Conservation (phyloP, 2,329 filamentous ascomycete genomes). For the Magnaporthiopsis incrustans region DNA sequence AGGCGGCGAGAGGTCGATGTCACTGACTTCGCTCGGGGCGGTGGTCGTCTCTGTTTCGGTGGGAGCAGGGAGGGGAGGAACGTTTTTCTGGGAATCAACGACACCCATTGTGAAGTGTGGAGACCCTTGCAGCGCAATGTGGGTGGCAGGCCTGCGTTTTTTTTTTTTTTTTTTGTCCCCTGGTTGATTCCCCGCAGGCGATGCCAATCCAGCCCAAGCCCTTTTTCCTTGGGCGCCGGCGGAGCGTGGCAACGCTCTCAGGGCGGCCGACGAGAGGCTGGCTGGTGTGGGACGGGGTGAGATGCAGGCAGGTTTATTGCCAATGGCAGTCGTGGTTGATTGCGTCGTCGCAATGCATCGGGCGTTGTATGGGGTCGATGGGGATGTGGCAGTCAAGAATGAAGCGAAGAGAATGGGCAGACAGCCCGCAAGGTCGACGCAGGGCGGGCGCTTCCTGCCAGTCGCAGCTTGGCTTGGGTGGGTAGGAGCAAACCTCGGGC, state of each 20-base stretch:
- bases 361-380: not conserved
- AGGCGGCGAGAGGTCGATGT: conserved; percentile 61
- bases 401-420: not conserved
- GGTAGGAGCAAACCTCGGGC: not conserved
- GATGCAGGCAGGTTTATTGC: not conserved
- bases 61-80: conserved; percentile 66
- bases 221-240: not conserved
- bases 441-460: not conserved
- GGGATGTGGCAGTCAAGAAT: not conserved
- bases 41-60: conserved; percentile 60
- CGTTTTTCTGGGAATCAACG: conserved; percentile 41
- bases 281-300: not conserved
- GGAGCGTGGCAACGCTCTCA: not conserved
- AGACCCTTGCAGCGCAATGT: conserved; percentile 7
- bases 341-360: not conserved
- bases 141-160: not conserved
- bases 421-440: not conserved
- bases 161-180: not conserved
- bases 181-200: not conserved
- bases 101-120: conserved; percentile 16
- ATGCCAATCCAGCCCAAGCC: not conserved
- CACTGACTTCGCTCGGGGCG: conserved; percentile 42
- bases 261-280: not conserved
- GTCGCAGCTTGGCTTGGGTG: not conserved
- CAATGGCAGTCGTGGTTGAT: not conserved